Percentiles rank a stretch among this genome's conserved stretches.
Evolutionary conservation across 2,329 filamentous ascomycete genomes (phyloP).

Genomic region (Bipolaris zeicola): DNA sequence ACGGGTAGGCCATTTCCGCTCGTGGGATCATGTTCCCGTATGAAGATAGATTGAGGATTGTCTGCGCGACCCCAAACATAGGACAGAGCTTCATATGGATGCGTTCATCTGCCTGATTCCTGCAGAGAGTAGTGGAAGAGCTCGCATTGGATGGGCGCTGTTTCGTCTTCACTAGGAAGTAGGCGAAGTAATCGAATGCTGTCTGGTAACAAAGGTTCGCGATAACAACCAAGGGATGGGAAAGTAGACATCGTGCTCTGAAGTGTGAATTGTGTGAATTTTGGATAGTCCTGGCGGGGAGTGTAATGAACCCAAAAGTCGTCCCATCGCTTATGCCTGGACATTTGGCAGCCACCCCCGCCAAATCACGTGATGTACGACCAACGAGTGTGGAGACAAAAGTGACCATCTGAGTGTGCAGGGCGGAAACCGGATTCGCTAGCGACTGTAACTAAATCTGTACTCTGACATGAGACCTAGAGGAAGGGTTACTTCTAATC

Average conservation of each 20-base stretch:
- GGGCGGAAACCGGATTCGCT: not conserved
- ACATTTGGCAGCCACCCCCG: not conserved
- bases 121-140: conserved; percentile 18
- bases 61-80: conserved; percentile 12
- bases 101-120: conserved; percentile 4
- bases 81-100: conserved; percentile 17
- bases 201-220: not conserved
- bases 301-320: not conserved
- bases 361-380: not conserved
- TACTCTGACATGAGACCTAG: too few relatives aligned
- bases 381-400: not conserved
- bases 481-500: too few relatives aligned
- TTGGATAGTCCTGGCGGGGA: not conserved
- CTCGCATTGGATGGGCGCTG: conserved; percentile 14
- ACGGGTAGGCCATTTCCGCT: conserved; percentile 1
- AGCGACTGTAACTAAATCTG: not conserved
- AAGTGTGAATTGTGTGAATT: not conserved
- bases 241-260: not conserved
- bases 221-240: not conserved
- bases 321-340: not conserved
- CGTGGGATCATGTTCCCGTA: conserved; percentile 1
- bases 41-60: conserved; percentile 10
- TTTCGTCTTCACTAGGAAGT: conserved; percentile 12
- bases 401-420: not conserved
- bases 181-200: conserved; percentile 22